Evolutionary conservation across 805 yeast genomes (phyloP).

Genomic region (Saccharomycopsis lassenensis): DNA sequence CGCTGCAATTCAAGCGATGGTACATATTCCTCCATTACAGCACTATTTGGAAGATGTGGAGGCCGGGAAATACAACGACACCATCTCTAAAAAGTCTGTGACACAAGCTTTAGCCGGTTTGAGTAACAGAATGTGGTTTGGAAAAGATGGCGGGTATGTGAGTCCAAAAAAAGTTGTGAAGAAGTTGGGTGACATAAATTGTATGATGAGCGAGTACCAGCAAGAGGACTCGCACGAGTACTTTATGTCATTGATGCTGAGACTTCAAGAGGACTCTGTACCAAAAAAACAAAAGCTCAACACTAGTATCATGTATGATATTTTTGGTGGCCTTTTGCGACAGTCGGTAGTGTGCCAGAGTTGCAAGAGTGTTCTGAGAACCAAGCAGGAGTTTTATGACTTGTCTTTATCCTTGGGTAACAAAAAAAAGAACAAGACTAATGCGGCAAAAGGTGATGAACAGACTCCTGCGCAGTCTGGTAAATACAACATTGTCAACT

Average conservation of each 20-base stretch:
- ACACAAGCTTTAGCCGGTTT: constrained; percentile 59
- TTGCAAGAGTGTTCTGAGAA: constrained; percentile 75
- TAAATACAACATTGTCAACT: constrained; percentile 55
- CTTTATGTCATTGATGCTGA: constrained; percentile 79
- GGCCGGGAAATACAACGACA: constrained; percentile 37
- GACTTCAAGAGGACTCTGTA: constrained; percentile 85
- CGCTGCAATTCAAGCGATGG: constrained; percentile 82
- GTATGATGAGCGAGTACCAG: constrained; percentile 96
- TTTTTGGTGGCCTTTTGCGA: constrained; percentile 82
- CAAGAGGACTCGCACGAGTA: constrained; percentile 98
- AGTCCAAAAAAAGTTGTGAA: constrained; percentile 68
- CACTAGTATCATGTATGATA: constrained; percentile 75
- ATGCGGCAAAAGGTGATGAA: not conserved
- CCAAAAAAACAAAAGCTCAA: constrained; percentile 83
- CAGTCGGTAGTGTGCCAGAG: constrained; percentile 77
- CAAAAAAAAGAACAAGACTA: constrained; percentile 31
- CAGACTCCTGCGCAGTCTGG: not conserved
- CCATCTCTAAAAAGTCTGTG: constrained; percentile 45
- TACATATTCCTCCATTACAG: constrained; percentile 85
- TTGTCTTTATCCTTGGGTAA: constrained; percentile 68
- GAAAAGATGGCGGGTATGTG: constrained; percentile 35
- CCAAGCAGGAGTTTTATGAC: constrained; percentile 91
- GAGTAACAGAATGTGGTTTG: constrained; percentile 51
- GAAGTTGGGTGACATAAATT: constrained; percentile 72
- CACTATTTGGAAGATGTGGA: constrained; percentile 67